These are phyloP conservation scores for Calocybe cyanea DNA, from an alignment of 768 basidiomycete species.

Conservation along the genomic window DNA sequence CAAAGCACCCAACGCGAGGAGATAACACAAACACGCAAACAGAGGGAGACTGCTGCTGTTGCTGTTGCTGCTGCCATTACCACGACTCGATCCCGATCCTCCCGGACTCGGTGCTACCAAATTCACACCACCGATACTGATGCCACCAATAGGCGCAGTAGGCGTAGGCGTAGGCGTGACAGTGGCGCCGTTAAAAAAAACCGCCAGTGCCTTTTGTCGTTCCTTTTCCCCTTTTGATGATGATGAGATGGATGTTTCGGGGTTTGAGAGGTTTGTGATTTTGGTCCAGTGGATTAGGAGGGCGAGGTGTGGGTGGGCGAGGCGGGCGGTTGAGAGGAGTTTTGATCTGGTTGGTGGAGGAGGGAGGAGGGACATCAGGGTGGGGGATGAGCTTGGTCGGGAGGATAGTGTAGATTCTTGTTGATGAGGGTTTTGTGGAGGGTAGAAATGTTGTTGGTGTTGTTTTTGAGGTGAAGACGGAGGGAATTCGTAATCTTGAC, in stretches of 20 bases:
- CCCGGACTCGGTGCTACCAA: neutral
- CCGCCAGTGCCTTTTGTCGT: constrained; percentile 9
- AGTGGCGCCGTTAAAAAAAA: constrained; percentile 13
- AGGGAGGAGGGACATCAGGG: constrained; percentile 33
- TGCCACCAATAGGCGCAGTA: too few relatives aligned
- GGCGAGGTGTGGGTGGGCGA: constrained; percentile 22
- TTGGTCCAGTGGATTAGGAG: constrained; percentile 19
- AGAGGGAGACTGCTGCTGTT: constrained; percentile 32
- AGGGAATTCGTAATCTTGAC: neutral
- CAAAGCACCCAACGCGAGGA: constrained; percentile 54
- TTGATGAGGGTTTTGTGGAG: constrained; percentile 10
- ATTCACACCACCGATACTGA: too few relatives aligned
- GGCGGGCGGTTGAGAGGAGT: constrained; percentile 23
- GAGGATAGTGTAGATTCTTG: neutral
- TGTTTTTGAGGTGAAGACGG: constrained; percentile 1
- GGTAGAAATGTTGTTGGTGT: constrained; percentile 16
- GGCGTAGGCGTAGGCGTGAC: neutral
- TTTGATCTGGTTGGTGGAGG: constrained; percentile 20
- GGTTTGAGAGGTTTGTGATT: constrained; percentile 10
- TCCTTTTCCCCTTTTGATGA: constrained; percentile 8
- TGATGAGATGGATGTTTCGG: neutral
- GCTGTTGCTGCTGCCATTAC: neutral
- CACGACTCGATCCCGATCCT: neutral
- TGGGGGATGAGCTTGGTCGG: constrained; percentile 27
- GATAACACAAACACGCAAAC: constrained; percentile 56